Percentiles rank a stretch among this genome's conserved stretches.
Evolutionary conservation across 371 early-diverging fungal genomes (phyloP).

Genomic region (Apophysomyces trapeziformis): DNA sequence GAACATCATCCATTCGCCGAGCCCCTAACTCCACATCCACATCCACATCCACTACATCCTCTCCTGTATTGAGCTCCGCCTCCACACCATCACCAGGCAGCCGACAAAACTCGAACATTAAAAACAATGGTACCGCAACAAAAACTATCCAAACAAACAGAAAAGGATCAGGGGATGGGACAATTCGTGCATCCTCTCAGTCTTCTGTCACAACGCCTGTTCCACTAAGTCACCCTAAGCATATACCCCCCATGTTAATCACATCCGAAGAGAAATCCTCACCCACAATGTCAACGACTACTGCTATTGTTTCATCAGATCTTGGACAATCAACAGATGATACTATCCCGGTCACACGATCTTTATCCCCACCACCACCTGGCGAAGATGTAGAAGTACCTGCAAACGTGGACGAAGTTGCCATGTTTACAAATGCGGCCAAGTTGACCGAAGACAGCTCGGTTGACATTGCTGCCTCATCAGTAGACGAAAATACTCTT

Average conservation of each 20-base stretch:
- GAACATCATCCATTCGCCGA: slow-evolving; percentile 12
- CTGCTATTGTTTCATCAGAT: neutral
- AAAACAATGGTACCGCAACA: slow-evolving; percentile 2
- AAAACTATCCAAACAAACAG: slow-evolving; percentile 19
- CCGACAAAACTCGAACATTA: slow-evolving; percentile 1
- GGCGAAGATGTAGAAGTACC: slow-evolving; percentile 32
- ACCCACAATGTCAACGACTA: neutral
- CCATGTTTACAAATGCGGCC: slow-evolving; percentile 41
- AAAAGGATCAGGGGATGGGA: slow-evolving; percentile 80
- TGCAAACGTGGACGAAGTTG: slow-evolving; percentile 56
- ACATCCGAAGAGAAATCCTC: slow-evolving; percentile 11
- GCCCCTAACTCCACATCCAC: slow-evolving; percentile 17
- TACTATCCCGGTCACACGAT: neutral
- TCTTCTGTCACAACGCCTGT: slow-evolving; percentile 7
- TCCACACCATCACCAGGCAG: slow-evolving; percentile 2
- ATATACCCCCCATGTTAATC: slow-evolving; percentile 7
- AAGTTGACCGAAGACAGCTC: neutral
- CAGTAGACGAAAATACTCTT: slow-evolving; percentile 17
- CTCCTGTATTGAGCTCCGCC: slow-evolving; percentile 17
- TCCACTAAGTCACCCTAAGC: slow-evolving; percentile 13
- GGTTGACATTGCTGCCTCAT: slow-evolving; percentile 2
- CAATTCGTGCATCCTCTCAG: slow-evolving; percentile 43
- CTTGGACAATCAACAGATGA: neutral
- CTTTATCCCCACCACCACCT: slow-evolving; percentile 20
- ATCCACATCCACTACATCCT: slow-evolving; percentile 11